Conservation (phyloP, 257 asterid species). For the Apocynum venetum region DNA sequence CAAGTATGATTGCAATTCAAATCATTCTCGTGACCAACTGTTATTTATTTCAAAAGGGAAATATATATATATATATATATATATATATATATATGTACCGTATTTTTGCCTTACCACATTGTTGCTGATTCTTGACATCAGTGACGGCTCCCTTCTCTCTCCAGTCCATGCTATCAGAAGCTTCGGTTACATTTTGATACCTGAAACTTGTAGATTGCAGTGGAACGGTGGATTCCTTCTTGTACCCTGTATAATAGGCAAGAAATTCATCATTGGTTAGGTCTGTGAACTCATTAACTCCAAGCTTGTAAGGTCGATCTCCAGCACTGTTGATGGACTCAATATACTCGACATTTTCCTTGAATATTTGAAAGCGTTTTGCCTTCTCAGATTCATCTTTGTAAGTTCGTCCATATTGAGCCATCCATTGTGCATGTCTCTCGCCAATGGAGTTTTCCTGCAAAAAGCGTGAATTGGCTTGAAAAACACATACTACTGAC, state of each 20-base stretch:
- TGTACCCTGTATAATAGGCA: background rate
- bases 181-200: background rate
- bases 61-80: no score
- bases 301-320: conserved; percentile 6
- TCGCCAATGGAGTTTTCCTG: background rate
- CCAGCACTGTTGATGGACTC: background rate
- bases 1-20: no score
- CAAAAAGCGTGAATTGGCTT: no score
- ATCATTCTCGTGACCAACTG: no score
- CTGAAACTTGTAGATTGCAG: background rate
- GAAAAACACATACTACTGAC: no score
- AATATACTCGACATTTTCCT: background rate
- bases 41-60: no score
- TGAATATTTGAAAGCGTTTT: background rate
- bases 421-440: conserved; percentile 2
- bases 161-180: background rate
- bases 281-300: background rate
- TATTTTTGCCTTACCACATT: background rate
- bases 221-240: background rate
- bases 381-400: background rate
- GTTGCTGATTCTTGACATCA: background rate
- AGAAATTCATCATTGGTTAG: background rate
- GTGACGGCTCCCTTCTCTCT: conserved; percentile 1
- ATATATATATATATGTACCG: no score
- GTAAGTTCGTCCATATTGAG: background rate